These are phyloP conservation scores for Dendrocalamus latiflorus DNA, from an alignment of 202 grass and related monocot genomes.

Conservation along the genomic window DNA sequence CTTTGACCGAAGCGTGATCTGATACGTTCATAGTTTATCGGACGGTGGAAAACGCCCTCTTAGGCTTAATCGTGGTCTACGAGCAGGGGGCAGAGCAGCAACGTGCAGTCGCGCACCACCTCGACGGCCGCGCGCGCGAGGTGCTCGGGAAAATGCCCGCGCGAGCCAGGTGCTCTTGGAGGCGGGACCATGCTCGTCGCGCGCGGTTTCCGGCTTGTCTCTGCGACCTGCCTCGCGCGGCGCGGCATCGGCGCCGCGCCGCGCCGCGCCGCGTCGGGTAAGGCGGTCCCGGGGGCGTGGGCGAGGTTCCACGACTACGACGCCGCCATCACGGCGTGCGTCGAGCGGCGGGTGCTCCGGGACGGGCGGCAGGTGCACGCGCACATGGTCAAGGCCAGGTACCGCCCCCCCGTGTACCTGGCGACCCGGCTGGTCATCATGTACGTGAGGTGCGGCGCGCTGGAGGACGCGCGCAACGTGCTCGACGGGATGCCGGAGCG, in stretches of 20 bases:
- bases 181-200: conserved; percentile 7
- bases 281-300: background rate
- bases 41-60: background rate
- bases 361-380: conserved; percentile 51
- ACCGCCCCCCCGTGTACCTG: conserved; percentile 43
- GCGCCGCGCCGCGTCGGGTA: background rate
- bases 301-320: conserved; percentile 58
- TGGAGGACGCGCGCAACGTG: conserved; percentile 57
- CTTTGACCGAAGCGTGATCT: background rate
- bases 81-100: background rate
- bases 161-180: background rate
- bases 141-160: conserved; percentile 34
- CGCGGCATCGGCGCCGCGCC: background rate
- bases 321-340: conserved; percentile 42
- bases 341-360: conserved; percentile 30
- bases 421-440: conserved; percentile 51
- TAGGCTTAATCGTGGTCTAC: background rate
- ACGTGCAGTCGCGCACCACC: background rate
- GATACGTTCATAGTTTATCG: background rate
- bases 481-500: conserved; percentile 57
- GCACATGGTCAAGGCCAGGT: conserved; percentile 49
- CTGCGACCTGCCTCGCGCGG: background rate
- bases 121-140: conserved; percentile 14
- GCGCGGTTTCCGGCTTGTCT: background rate
- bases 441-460: conserved; percentile 47